These are phyloP conservation scores for Drechslera avenae DNA, from an alignment of 2,329 filamentous ascomycete species.

Conservation along the genomic window DNA sequence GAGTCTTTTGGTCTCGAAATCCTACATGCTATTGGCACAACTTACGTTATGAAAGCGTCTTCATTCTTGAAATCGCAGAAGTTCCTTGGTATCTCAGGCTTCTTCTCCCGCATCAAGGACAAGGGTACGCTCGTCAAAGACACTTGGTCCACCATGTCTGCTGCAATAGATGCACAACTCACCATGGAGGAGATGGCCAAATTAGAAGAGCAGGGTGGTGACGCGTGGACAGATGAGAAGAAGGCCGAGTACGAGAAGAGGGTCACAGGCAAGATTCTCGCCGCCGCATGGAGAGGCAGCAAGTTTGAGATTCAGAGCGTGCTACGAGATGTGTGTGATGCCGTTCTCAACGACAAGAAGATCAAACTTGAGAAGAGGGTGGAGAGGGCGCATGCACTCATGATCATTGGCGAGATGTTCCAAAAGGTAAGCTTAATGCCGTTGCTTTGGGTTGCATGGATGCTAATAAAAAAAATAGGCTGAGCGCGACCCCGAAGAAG, in stretches of 20 bases:
- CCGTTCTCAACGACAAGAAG: slow-evolving; percentile 78
- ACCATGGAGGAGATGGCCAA: slow-evolving; percentile 99
- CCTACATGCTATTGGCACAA: slow-evolving; percentile 89
- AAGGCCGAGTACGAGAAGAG: slow-evolving; percentile 93
- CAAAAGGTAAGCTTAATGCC: slow-evolving; percentile 67
- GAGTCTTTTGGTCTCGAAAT: slow-evolving; percentile 98
- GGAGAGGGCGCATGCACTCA: slow-evolving; percentile 86
- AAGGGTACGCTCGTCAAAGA: slow-evolving; percentile 97
- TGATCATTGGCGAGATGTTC: slow-evolving; percentile 88
- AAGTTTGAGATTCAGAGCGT: slow-evolving; percentile 99
- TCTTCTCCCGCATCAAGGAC: slow-evolving; percentile 92
- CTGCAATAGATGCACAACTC: slow-evolving; percentile 94
- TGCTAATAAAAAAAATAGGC: slow-evolving; percentile 61
- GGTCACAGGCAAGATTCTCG: slow-evolving; percentile 97
- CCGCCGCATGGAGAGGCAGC: slow-evolving; percentile 92
- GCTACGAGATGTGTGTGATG: slow-evolving; percentile 90
- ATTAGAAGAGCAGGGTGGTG: slow-evolving; percentile 89
- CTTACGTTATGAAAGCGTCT: slow-evolving; percentile 86
- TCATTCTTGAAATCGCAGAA: slow-evolving; percentile 93
- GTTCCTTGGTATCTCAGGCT: slow-evolving; percentile 92
- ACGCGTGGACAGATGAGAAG: slow-evolving; percentile 98
- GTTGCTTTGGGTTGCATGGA: background rate
- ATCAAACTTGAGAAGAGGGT: slow-evolving; percentile 83
- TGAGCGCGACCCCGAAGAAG: slow-evolving; percentile 87
- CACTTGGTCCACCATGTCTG: slow-evolving; percentile 96